A percentile compares a stretch with the other conserved stretches of the same genome.
These are phyloP conservation scores for Starmera quercuum DNA, from an alignment of 805 yeast genomes.

Conservation along the genomic window DNA sequence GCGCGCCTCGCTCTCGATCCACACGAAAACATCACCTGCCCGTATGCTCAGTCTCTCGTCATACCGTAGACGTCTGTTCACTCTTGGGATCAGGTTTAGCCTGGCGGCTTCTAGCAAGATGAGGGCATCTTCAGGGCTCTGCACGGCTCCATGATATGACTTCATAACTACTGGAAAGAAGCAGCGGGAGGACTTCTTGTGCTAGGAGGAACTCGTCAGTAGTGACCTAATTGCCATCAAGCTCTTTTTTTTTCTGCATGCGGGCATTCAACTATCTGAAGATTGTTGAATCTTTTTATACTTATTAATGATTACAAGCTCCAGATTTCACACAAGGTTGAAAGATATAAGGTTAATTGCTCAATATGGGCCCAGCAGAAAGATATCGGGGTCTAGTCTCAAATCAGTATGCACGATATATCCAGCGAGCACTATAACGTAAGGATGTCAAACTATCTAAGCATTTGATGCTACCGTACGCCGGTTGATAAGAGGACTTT, in stretches of 20 bases:
- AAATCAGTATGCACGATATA: no score
- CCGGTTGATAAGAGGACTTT: no score
- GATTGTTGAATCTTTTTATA: background rate
- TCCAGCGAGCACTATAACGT: no score
- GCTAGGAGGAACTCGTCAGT: background rate
- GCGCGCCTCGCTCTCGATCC: constrained; percentile 67
- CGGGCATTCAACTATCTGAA: no score
- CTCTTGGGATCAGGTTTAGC: constrained; percentile 45
- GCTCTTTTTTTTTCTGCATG: no score
- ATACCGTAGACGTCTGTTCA: constrained; percentile 49
- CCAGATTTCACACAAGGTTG: no score
- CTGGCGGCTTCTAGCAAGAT: constrained; percentile 60
- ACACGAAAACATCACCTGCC: constrained; percentile 57
- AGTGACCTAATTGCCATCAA: no score
- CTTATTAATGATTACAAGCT: background rate
- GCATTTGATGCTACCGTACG: no score
- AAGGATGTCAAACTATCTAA: no score
- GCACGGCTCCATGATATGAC: constrained; percentile 54
- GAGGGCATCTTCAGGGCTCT: constrained; percentile 54
- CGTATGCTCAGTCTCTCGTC: constrained; percentile 39
- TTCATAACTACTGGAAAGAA: constrained; percentile 29
- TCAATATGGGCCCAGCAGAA: no score
- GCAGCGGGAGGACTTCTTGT: background rate
- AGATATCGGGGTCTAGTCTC: no score
- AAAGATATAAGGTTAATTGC: background rate